phyloP scores from a whole-genome alignment of 2,329 filamentous ascomycete genomes.

The Grosmannia huntii region DNA sequence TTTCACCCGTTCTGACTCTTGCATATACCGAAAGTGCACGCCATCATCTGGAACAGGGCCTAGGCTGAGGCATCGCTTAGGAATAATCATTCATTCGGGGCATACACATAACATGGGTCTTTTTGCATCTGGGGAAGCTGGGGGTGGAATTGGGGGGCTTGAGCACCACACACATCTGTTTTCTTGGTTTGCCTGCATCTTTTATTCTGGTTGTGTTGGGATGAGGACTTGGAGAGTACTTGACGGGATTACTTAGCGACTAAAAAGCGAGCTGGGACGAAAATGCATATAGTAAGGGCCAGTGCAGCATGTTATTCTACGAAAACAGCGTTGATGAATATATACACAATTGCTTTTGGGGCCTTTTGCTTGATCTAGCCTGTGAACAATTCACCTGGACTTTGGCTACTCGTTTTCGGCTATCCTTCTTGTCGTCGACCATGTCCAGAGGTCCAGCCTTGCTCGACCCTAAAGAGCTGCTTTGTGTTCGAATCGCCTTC shows the following conservation, averaged over 20 bases:
- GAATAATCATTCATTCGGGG: background rate
- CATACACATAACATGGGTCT: background rate
- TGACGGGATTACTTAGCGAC: background rate
- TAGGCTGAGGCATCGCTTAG: background rate
- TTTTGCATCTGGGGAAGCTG: background rate
- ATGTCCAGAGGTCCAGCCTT: too few species aligned
- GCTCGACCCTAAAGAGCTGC: too few species aligned
- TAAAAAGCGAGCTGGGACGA: background rate
- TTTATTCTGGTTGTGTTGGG: background rate
- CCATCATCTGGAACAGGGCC: background rate
- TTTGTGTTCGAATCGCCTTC: too few species aligned
- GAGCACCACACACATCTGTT: background rate
- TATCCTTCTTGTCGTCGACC: too few species aligned
- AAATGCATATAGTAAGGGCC: background rate
- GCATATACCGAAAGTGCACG: background rate
- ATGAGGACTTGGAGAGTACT: background rate
- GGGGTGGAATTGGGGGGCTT: background rate
- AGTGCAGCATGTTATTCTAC: background rate
- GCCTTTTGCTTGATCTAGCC: background rate
- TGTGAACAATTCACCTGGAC: background rate
- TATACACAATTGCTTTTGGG: background rate
- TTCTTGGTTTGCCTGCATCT: background rate
- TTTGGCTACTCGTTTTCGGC: background rate
- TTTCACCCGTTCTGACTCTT: background rate
- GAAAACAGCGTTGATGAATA: background rate